Base-by-base conservation (phyloP, 495 filamentous ascomycete species). In the Hypoxylon crocopeplum region DNA sequence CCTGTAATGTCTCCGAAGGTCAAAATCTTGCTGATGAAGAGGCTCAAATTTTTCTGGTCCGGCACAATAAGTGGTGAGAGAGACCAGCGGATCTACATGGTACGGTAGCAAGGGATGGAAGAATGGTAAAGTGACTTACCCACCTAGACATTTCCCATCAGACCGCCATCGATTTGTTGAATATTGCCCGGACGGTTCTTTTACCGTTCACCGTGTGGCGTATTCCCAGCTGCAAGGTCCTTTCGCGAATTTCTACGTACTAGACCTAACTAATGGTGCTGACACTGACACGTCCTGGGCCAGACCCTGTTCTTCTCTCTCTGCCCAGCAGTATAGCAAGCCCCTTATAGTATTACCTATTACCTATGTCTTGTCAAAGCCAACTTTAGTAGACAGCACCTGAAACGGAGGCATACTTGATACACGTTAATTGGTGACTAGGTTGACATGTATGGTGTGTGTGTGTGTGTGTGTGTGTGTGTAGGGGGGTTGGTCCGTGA, bases 151-250 rank as follows among this genome's bases (percentile, higher is more conserved):
- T 11, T 48, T 46, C 48, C 30, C 25, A 47, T 39, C 21, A 47
- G 41, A 40, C 56, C 48, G 40, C 38, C 21, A 52, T 40, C 22
- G 13, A 30, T 13, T 48, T 58, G 37, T 49, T 49, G 19, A 57
- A 17, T 48, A 16, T 16, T n/a, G 4, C 29, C 11, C 47, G 38
- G 55, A 29, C 16, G 10, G 8, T 24, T 29, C 21, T 44, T 16
- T 34, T 40, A 36, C 44, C 57, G 36, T 40, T 45, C 36, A 44
- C 48, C 40, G 42, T 40, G 57, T 60, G 57, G 57, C 57, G 57
- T 48, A 20, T 44, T 27, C 15, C 22, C 24, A 11, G 47, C 48
- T 59, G 56, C 56, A 59, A 53, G 56, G 56, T 46, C 48, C 56
- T 59, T 59, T 59, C 41, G 19, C 15, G 6, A 10, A n/a, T 13